Percentiles rank a stretch among this genome's conserved stretches.
Evolutionary conservation across 1,139 yeast genomes (phyloP).

Genomic region (Pichia sp.): DNA sequence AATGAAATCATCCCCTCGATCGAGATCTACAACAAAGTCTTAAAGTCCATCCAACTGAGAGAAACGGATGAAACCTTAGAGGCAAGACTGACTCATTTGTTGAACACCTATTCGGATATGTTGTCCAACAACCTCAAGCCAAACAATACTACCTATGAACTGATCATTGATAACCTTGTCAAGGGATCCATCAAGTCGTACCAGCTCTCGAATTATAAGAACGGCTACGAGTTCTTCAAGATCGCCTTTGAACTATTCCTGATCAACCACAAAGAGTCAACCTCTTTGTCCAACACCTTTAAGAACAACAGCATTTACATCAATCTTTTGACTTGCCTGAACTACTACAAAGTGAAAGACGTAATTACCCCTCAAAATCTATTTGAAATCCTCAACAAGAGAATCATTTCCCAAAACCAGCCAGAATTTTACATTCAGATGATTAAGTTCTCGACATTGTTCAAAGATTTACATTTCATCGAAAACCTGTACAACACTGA

Average conservation of each 20-base stretch:
- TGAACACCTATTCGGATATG: slow-evolving; percentile 66
- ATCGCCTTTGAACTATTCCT: slow-evolving; percentile 60
- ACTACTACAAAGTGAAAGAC: slow-evolving; percentile 22
- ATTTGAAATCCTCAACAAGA: slow-evolving; percentile 17
- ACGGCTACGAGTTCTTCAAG: slow-evolving; percentile 56
- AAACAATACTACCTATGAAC: slow-evolving; percentile 46
- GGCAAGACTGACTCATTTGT: slow-evolving; percentile 50
- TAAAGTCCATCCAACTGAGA: slow-evolving; percentile 29
- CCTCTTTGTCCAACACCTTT: slow-evolving; percentile 26
- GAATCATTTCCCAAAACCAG: slow-evolving; percentile 14
- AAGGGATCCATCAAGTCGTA: slow-evolving; percentile 44
- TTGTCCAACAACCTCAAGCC: slow-evolving; percentile 53
- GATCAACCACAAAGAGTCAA: slow-evolving; percentile 36
- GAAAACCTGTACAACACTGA: slow-evolving; percentile 23
- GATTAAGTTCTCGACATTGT: slow-evolving; percentile 25
- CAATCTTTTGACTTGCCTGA: slow-evolving; percentile 26
- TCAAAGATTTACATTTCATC: slow-evolving; percentile 23
- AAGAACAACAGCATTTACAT: slow-evolving; percentile 20
- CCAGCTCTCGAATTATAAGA: slow-evolving; percentile 37
- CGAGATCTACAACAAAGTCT: slow-evolving; percentile 29
- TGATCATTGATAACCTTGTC: slow-evolving; percentile 49
- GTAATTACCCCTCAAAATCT: slow-evolving; percentile 19
- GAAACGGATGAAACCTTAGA: slow-evolving; percentile 39
- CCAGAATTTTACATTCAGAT: slow-evolving; percentile 23
- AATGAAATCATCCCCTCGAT: slow-evolving; percentile 27